Conservation (phyloP, 306 rosid species). For the Begonia masoniana region DNA sequence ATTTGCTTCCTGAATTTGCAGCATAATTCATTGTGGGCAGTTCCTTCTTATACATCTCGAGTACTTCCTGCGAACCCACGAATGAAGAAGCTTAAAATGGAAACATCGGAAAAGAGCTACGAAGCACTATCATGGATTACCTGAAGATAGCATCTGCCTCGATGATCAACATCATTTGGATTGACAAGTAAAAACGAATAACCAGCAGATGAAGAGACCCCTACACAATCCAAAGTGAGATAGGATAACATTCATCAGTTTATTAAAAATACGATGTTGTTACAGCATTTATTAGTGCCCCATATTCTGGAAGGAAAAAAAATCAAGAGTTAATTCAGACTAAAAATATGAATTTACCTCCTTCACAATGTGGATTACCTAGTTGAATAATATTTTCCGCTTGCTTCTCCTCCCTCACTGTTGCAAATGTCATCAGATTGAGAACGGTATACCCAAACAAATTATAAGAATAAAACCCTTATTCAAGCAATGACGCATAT, state of each 20-base stretch:
- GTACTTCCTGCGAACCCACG: constrained; percentile 46
- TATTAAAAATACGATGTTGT: not conserved
- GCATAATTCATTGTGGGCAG: constrained; percentile 86
- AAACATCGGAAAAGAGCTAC: not conserved
- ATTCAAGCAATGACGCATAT: not conserved
- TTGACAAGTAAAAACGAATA: constrained; percentile 37
- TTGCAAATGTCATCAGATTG: not conserved
- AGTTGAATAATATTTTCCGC: not conserved
- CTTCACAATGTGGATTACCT: constrained; percentile 8
- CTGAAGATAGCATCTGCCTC: constrained; percentile 48
- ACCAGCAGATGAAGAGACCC: constrained; percentile 11
- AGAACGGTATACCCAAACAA: not conserved
- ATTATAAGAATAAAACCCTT: not conserved
- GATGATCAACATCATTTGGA: constrained; percentile 46
- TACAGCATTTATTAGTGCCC: not conserved
- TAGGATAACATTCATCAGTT: not conserved
- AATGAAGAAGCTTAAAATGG: not conserved
- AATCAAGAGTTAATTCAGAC: not conserved
- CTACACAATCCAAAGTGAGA: constrained; percentile 3
- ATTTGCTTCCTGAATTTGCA: constrained; percentile 78
- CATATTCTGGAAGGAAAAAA: not conserved
- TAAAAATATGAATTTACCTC: constrained; percentile 12
- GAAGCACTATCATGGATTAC: constrained; percentile 16
- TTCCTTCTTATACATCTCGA: constrained; percentile 53
- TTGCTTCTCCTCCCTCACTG: constrained; percentile 23